Percentiles rank a stretch among this genome's conserved stretches.
phyloP scores from a whole-genome alignment of 805 yeast genomes.

The Candida railenensis region DNA sequence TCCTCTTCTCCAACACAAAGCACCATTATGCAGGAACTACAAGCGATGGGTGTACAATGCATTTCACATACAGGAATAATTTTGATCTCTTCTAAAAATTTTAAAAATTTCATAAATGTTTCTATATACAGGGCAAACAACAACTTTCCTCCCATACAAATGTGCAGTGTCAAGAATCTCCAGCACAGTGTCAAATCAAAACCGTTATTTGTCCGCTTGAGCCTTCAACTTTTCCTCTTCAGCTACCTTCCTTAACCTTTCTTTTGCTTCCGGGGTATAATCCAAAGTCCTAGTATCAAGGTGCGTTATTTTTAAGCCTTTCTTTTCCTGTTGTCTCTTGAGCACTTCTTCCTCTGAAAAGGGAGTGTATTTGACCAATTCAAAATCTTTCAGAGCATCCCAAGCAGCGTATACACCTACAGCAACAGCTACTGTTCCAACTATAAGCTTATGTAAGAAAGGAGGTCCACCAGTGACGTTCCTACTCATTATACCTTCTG shows the following conservation, averaged over 20 bases:
- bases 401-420: slow-evolving; percentile 33
- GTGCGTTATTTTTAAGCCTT: slow-evolving; percentile 26
- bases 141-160: too few relatives aligned
- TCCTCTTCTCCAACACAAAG: too few relatives aligned
- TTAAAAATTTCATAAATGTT: too few relatives aligned
- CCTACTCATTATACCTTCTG: background rate
- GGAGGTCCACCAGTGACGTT: slow-evolving; percentile 24
- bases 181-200: too few relatives aligned
- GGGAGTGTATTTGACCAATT: slow-evolving; percentile 39
- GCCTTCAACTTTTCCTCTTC: slow-evolving; percentile 15
- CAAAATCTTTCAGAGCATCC: slow-evolving; percentile 38
- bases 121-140: too few relatives aligned
- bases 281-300: slow-evolving; percentile 38
- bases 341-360: slow-evolving; percentile 39
- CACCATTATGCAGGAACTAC: too few relatives aligned
- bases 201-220: slow-evolving; percentile 1
- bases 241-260: slow-evolving; percentile 22
- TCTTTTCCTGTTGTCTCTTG: slow-evolving; percentile 30
- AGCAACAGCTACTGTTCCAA: slow-evolving; percentile 33
- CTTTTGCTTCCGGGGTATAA: slow-evolving; percentile 44
- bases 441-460: slow-evolving; percentile 30
- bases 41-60: too few relatives aligned
- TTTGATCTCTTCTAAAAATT: too few relatives aligned
- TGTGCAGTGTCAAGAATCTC: too few relatives aligned
- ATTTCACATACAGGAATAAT: too few relatives aligned